Base-by-base conservation (phyloP, 306 rosid species). In the Notholithocarpus densiflorus region DNA sequence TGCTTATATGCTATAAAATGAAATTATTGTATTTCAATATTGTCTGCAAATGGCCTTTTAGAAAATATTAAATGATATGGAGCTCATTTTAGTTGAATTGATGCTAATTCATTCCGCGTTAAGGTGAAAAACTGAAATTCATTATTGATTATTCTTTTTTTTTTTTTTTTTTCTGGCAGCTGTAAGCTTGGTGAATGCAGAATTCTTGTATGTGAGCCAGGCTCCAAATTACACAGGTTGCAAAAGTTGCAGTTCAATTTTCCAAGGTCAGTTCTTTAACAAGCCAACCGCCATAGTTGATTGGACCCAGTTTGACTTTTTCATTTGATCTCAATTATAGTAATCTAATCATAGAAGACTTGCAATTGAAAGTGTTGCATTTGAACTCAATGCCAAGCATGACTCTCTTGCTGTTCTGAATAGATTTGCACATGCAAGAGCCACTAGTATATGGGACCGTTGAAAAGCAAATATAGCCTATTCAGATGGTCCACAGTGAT, bases 181-280 rank as follows among this genome's bases (percentile, higher is more conserved):
- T 29, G 5, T 29, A 29, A 29, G 32, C 72, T 95, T 82, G 81
- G 98, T 20, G 98, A 95, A 13, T 10, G 32, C 66, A 23, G 66
- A 23, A 14, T 95, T 56, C 72, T 95, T 82, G 81, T 95, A 71
- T 92, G 98, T 20, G 98, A 95, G 85, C 80, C 98, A 24, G 98
- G 98, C 60, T 77, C 97, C 26, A 94, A 90, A n/a, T n/a, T n/a
- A 85, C 97, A 92, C 83, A 91, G 86, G 82, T 74, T 92, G 88
- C 98, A 91, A 76, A 95, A 95, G 75, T 82, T 92, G 71, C 96
- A 95, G 82, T 94, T 92, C 78, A 95, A 95, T 82, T 91, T 92
- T 78, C 98, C 96, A 2, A 92, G 97, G 98, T 92, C 81, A 59
- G 94, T 80, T 80, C 55, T 75, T 70, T 68, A 29, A 31, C 23